Percentiles rank a stretch among this genome's conserved stretches.
Conservation (phyloP, 805 yeast species). For the Soucietia sequanensis region DNA sequence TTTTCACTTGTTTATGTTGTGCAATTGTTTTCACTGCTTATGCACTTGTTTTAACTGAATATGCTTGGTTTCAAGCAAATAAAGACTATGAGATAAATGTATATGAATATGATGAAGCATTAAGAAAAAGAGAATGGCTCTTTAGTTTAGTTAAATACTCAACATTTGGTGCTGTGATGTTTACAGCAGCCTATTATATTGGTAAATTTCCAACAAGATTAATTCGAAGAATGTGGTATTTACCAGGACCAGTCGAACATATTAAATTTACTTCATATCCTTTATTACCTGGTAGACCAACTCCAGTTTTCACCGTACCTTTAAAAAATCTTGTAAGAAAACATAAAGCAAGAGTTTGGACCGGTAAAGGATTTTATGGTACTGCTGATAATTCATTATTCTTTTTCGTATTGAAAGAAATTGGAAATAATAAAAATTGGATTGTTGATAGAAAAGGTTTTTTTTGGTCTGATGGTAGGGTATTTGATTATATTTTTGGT, state of each 20-base stretch:
- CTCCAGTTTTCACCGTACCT: slow-evolving; percentile 72
- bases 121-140: slow-evolving; percentile 41
- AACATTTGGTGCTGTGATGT: slow-evolving; percentile 24
- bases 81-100: slow-evolving; percentile 53
- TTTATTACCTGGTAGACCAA: slow-evolving; percentile 67
- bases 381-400: slow-evolving; percentile 73
- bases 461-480: slow-evolving; percentile 91
- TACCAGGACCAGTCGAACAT: slow-evolving; percentile 60
- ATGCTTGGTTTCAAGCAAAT: slow-evolving; percentile 51
- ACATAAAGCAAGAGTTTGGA: slow-evolving; percentile 68
- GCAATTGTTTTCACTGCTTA: slow-evolving; percentile 71
- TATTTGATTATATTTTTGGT: slow-evolving; percentile 78
- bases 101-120: slow-evolving; percentile 42
- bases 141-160: slow-evolving; percentile 27
- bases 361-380: slow-evolving; percentile 87
- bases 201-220: slow-evolving; percentile 62
- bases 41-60: slow-evolving; percentile 59
- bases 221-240: slow-evolving; percentile 71
- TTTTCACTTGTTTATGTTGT: slow-evolving; percentile 64
- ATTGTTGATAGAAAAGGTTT: slow-evolving; percentile 81
- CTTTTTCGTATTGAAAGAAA: slow-evolving; percentile 69
- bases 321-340: slow-evolving; percentile 54
- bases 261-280: slow-evolving; percentile 75
- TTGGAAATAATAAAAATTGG: slow-evolving; percentile 58
- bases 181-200: slow-evolving; percentile 28